phyloP scores from a whole-genome alignment of 805 yeast species.

The Clavispora fructus region DNA sequence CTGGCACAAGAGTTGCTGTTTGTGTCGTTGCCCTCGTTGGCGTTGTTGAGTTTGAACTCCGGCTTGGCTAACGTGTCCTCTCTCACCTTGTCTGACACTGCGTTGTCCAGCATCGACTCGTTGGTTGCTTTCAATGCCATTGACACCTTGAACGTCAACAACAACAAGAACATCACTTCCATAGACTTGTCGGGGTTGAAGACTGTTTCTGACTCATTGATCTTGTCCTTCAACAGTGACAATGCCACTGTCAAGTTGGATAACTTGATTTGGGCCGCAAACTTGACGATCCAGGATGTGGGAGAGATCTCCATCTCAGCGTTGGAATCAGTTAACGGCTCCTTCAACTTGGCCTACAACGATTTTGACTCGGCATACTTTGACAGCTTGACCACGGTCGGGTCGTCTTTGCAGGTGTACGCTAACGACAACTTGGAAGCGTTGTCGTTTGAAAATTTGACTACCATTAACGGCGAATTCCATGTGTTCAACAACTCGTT shows the following conservation, averaged over 20 bases:
- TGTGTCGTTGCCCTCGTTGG: slow-evolving; percentile 38
- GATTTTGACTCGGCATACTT: slow-evolving; percentile 28
- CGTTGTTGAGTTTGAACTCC: slow-evolving; percentile 30
- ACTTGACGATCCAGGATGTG: slow-evolving; percentile 40
- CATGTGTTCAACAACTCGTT: slow-evolving; percentile 37
- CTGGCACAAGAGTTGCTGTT: slow-evolving; percentile 28
- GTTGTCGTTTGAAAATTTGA: slow-evolving; percentile 23
- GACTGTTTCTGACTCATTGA: slow-evolving; percentile 30
- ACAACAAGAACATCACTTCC: slow-evolving; percentile 37
- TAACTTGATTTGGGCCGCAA: slow-evolving; percentile 36
- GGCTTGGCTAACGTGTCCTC: slow-evolving; percentile 30
- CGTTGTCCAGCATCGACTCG: slow-evolving; percentile 31
- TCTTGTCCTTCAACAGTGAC: slow-evolving; percentile 37
- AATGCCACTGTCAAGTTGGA: slow-evolving; percentile 24
- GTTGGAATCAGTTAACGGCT: slow-evolving; percentile 37
- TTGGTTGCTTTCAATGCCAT: slow-evolving; percentile 25
- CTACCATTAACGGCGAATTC: slow-evolving; percentile 37
- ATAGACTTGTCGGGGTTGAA: slow-evolving; percentile 29
- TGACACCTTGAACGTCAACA: slow-evolving; percentile 34
- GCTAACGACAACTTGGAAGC: slow-evolving; percentile 39
- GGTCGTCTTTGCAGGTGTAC: slow-evolving; percentile 36
- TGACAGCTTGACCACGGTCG: slow-evolving; percentile 28
- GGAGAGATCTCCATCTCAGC: slow-evolving; percentile 24
- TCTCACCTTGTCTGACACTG: slow-evolving; percentile 38
- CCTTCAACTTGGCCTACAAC: slow-evolving; percentile 37